These are phyloP conservation scores for Penicillium expansum DNA, from an alignment of 2,329 filamentous ascomycete species.

Conservation along the genomic window DNA sequence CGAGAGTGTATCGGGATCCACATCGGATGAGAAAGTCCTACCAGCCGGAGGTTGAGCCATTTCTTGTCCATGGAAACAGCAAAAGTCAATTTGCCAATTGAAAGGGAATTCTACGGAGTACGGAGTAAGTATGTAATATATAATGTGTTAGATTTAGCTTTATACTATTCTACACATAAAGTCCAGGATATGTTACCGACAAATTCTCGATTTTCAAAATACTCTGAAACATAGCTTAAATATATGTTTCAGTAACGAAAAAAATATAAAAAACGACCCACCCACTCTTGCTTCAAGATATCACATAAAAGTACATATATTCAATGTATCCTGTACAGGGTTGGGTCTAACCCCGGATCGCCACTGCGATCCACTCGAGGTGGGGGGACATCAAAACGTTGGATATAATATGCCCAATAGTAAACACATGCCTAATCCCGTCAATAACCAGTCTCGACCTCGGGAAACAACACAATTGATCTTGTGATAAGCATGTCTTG, in stretches of 20 bases:
- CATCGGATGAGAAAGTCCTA: not conserved
- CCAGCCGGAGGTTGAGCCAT: not conserved
- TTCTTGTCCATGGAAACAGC: not conserved
- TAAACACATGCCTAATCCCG: not conserved
- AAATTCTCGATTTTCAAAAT: not conserved
- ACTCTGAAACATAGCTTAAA: not conserved
- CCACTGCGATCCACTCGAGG: slow-evolving; percentile 20
- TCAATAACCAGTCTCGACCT: not conserved
- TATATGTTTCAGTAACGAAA: not conserved
- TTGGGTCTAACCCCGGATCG: slow-evolving; percentile 24
- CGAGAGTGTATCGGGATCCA: not conserved
- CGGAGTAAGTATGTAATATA: too few relatives aligned
- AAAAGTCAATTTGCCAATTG: not conserved
- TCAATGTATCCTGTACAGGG: not conserved
- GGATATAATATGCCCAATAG: not conserved
- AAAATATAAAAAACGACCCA: too few relatives aligned
- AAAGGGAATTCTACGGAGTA: too few relatives aligned
- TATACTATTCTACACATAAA: too few relatives aligned
- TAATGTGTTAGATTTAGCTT: too few relatives aligned
- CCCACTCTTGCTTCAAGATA: not conserved
- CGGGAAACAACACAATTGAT: not conserved
- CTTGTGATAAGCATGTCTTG: not conserved
- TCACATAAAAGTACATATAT: not conserved
- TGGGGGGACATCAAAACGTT: slow-evolving; percentile 8
- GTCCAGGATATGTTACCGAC: not conserved